Conservation (phyloP, 371 early-diverging fungal species). For the Haplosporangium sp. region DNA sequence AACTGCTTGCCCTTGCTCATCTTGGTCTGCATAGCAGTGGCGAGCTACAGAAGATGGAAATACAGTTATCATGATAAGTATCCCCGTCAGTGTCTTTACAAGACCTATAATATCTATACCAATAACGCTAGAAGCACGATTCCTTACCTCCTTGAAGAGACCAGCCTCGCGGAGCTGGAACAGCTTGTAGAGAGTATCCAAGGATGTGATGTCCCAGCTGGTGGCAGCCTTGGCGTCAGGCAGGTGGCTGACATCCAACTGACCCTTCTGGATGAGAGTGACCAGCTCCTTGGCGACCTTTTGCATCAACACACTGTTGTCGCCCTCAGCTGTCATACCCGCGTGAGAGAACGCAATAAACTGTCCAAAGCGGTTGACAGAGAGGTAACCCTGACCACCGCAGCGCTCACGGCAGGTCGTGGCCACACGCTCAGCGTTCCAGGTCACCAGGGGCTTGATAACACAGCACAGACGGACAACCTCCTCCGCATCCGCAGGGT, state of each 20-base stretch:
- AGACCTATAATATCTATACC: too few species aligned
- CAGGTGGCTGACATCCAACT: conserved; percentile 52
- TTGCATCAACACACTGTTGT: conserved; percentile 77
- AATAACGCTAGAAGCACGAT: neutral
- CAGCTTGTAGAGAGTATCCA: conserved; percentile 60
- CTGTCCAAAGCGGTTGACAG: conserved; percentile 65
- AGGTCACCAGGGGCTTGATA: conserved; percentile 78
- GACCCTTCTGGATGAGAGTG: conserved; percentile 60
- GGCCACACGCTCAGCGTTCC: conserved; percentile 75
- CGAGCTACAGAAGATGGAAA: conserved; percentile 48
- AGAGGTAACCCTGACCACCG: conserved; percentile 80
- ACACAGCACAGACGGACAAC: conserved; percentile 77
- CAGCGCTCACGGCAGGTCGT: conserved; percentile 76
- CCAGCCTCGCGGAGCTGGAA: conserved; percentile 61
- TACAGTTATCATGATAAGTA: neutral
- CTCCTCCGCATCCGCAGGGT: conserved; percentile 61
- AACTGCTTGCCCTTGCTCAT: conserved; percentile 57
- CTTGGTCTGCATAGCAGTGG: conserved; percentile 60
- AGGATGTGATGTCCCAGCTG: conserved; percentile 57
- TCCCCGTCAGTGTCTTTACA: too few species aligned
- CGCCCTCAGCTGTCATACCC: conserved; percentile 85
- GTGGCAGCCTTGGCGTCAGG: conserved; percentile 49
- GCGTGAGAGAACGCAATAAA: conserved; percentile 63
- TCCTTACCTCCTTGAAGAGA: conserved; percentile 60
- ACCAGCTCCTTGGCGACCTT: conserved; percentile 81